A percentile compares a stretch with the other conserved stretches of the same genome.
These are phyloP conservation scores for Viridothelium virens DNA, from an alignment of 495 filamentous ascomycete species.

Conservation along the genomic window DNA sequence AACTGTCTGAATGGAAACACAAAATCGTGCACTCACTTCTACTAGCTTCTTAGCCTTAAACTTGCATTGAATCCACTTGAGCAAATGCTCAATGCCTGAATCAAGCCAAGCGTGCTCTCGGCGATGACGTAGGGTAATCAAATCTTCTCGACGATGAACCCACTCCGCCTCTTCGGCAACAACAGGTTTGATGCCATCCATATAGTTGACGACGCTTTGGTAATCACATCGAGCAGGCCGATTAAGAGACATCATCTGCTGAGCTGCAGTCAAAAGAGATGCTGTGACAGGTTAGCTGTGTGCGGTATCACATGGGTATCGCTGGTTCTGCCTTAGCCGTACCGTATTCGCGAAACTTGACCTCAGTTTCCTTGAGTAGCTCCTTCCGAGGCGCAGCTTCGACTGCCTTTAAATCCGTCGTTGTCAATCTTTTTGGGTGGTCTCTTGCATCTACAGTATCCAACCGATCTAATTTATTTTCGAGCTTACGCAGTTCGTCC, in stretches of 20 bases:
- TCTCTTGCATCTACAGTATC: slow-evolving; percentile 16
- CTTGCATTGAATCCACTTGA: background rate
- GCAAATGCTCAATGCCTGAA: slow-evolving; percentile 14
- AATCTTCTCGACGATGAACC: slow-evolving; percentile 25
- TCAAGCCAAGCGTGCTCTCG: slow-evolving; percentile 28
- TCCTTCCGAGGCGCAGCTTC: background rate
- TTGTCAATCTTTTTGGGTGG: background rate
- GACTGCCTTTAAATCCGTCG: background rate
- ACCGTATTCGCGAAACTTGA: background rate
- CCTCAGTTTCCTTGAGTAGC: background rate
- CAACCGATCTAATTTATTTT: slow-evolving; percentile 24
- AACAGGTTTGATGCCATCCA: slow-evolving; percentile 20
- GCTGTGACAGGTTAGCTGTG: background rate
- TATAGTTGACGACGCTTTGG: slow-evolving; percentile 21
- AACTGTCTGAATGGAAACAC: too few relatives aligned
- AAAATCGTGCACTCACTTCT: background rate
- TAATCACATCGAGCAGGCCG: slow-evolving; percentile 19
- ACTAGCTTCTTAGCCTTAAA: background rate
- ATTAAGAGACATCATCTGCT: slow-evolving; percentile 23
- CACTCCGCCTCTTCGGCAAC: slow-evolving; percentile 18
- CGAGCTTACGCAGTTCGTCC: slow-evolving; percentile 25
- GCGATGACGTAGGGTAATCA: slow-evolving; percentile 25
- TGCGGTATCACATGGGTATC: too few relatives aligned
- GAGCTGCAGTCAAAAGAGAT: slow-evolving; percentile 21
- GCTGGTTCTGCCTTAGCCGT: background rate